Conservation (phyloP, 306 rosid species). For the Heteromeles arbutifolia region DNA sequence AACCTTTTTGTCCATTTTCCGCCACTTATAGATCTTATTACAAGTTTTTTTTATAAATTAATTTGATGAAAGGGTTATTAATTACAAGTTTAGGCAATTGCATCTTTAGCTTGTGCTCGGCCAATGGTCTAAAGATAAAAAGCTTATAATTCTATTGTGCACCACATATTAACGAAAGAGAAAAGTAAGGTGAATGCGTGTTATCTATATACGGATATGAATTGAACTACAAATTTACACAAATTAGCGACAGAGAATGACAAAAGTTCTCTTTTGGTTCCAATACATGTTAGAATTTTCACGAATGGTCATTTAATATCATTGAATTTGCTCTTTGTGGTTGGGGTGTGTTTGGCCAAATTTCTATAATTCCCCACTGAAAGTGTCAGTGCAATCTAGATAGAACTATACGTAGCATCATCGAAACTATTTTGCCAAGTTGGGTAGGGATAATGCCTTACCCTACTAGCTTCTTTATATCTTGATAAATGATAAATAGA, state of each 20-base stretch:
- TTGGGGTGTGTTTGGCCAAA: not conserved
- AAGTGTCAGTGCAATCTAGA: not conserved
- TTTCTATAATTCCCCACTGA: not conserved
- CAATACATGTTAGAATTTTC: not conserved
- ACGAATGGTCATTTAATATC: not conserved
- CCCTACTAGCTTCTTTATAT: not conserved
- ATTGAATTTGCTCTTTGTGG: not conserved
- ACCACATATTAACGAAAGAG: not conserved
- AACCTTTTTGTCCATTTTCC: not conserved
- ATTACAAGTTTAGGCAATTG: not conserved
- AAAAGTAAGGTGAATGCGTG: too few relatives aligned
- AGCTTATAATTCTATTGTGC: not conserved
- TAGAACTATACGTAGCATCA: not conserved
- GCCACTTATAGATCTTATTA: not conserved
- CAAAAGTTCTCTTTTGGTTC: not conserved
- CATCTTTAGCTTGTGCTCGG: not conserved
- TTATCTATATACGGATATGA: not conserved
- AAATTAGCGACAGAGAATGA: not conserved
- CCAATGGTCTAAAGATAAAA: not conserved
- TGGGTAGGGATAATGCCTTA: not conserved
- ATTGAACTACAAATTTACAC: not conserved
- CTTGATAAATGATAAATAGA: not conserved
- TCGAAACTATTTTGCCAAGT: not conserved
- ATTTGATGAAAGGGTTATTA: not conserved
- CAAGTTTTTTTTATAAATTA: not conserved